Base-by-base conservation (phyloP, 2,329 filamentous ascomycete genomes). In the Lecanicillium sp. region DNA sequence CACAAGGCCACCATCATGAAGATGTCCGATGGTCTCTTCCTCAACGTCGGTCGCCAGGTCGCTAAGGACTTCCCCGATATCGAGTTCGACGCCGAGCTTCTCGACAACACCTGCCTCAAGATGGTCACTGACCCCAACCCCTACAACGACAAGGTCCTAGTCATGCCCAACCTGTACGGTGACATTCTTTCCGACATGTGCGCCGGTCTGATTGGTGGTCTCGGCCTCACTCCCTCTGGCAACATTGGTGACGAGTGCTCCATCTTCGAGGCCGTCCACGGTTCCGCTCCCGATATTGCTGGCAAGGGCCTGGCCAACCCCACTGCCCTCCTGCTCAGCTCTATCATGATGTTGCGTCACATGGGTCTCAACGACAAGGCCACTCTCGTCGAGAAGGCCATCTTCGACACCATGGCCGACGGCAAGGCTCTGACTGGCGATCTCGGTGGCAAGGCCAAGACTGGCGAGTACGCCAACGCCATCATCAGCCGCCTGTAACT, bases 1-100 rank as follows among this genome's bases (percentile, higher is more conserved):
- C 92, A 98, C 84, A 98, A 98, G 80, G 92, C 92, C 64, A 96
- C 92, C 60, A 98, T 98, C 73, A 98, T 98, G 92, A 98, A 98
- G 81, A 94, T 95, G 86, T 90, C 84, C 61, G 92, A 98, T 65
- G 92, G 92, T 70, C 85, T 98, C 46, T 98, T 98, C 81, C 78
- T 98, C 53, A 85, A 77, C 65, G 87, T 84, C 46, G 92, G 83
- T 53, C 73, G 80, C 52, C 78, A 92, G 45, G 79, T 98, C 51
- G 75, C 87, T 64, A 94, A 94, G 79, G 89, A 96, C 61, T 98
- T 85, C 78, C 92, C 92, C 48, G 74, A 81, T 54, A 86, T 98
- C 57, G 85, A 95, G 70, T 96, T 98, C 62, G 90, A 96, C 60
- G 86, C 86, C 54, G 92, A 98, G 77, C 79, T 98, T 50, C 83